These are phyloP conservation scores for Thozetella sp. DNA, from an alignment of 495 filamentous ascomycete genomes.

Conservation along the genomic window DNA sequence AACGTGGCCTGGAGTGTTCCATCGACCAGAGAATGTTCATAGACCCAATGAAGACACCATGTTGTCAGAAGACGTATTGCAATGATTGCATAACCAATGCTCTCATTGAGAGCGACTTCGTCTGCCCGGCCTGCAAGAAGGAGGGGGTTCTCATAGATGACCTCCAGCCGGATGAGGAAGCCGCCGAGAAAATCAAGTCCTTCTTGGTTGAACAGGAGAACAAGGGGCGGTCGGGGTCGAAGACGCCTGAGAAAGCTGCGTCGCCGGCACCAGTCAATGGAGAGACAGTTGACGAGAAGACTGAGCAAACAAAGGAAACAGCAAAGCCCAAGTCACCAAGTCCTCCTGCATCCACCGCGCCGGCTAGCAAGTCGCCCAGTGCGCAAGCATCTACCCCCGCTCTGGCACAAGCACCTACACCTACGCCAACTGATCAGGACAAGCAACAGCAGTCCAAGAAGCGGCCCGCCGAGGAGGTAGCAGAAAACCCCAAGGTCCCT, in stretches of 20 bases:
- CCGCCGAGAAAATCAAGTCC: constrained; percentile 72
- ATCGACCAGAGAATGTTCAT: constrained; percentile 96
- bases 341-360: constrained; percentile 18
- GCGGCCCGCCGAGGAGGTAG: constrained; percentile 75
- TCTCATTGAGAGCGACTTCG: constrained; percentile 95
- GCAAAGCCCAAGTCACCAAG: constrained; percentile 39
- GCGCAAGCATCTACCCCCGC: constrained; percentile 8
- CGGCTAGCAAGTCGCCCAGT: constrained; percentile 21
- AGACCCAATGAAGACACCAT: constrained; percentile 97
- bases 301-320: constrained; percentile 17
- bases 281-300: constrained; percentile 16
- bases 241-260: constrained; percentile 30
- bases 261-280: constrained; percentile 22
- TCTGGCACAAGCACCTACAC: constrained; percentile 21
- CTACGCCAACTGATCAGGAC: constrained; percentile 33
- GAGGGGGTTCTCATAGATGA: constrained; percentile 94
- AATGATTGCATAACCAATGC: constrained; percentile 98
- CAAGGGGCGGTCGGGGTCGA: constrained; percentile 45
- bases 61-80: constrained; percentile 97
- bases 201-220: constrained; percentile 73
- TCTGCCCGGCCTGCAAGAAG: constrained; percentile 87
- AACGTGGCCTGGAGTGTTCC: constrained; percentile 85
- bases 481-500: constrained; percentile 65
- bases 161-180: constrained; percentile 78
- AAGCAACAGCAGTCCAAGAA: constrained; percentile 62